Evolutionary conservation across 208 protist genomes (phyloP), one percentile per base, ranked within the genome.

Genomic region (Crithidia fasciculata): DNA sequence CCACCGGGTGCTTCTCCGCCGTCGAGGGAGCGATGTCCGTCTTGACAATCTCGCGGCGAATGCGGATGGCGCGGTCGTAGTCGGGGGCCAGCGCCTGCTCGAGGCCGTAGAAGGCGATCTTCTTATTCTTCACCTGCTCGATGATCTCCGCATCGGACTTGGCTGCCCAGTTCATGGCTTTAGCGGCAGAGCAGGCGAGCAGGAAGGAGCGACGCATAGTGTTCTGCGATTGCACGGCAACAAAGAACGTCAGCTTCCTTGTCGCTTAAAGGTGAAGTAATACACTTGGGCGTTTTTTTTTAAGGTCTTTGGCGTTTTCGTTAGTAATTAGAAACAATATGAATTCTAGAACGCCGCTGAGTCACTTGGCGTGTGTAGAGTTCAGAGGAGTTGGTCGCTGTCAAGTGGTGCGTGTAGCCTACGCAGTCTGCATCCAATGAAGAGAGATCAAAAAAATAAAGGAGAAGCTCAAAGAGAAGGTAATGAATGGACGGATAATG

Each of bases 41-140:
- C 62, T 87, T 84, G 18, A 97, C 83, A 44, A 97, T 85, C 47
- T 95, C 86, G 41, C 94, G 87, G 47, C 94, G 86, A 19, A 97
- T 84, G 9, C 69, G 77, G 50, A 97, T 95, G 41, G 94, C 94
- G 52, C 94, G 84, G 16, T 95, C 85, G 74, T 95, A 96, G 78
- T 97, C 94, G 2, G 94, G 94, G 10, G 86, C 80, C 40, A 96
- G 79, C 10, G 78, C 89, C 72, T 96, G 82, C 74, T 97, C 91
- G 3, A 97, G 78, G 12, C 83, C 89, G 72, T 97, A 93, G 60
- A 96, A 92, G 40, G 90, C 64, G 39, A 97, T 80, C 78, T 95
- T 87, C 67, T 95, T 93, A 28, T 58, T 66, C 13, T 84, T 64
- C 53, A 97, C 87, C 55, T 87, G 85, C 36, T 91, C 64, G 12